phyloP scores from a whole-genome alignment of 2,329 filamentous ascomycete genomes.

The Penicillium sp. region DNA sequence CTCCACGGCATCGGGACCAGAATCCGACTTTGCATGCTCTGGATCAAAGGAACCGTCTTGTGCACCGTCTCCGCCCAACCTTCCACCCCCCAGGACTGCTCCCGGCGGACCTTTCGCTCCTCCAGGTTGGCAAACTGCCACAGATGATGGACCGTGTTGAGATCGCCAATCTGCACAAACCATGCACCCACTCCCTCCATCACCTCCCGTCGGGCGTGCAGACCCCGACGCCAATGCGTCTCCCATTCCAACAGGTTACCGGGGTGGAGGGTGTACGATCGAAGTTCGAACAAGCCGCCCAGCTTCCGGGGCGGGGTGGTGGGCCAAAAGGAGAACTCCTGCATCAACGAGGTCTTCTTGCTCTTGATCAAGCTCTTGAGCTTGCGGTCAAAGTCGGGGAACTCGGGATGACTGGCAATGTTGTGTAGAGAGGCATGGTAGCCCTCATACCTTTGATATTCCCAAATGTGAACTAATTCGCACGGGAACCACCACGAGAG shows the following conservation, averaged over 20 bases:
- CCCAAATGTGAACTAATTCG: conserved; percentile 88
- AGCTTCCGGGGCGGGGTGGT: conserved; percentile 84
- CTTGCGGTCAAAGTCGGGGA: conserved; percentile 73
- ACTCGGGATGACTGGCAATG: conserved; percentile 78
- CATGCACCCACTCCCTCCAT: conserved; percentile 98
- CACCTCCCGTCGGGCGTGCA: conserved; percentile 85
- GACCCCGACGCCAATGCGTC: conserved; percentile 89
- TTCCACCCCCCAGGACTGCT: conserved; percentile 91
- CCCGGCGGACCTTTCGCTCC: conserved; percentile 80
- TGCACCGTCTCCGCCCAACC: conserved; percentile 97
- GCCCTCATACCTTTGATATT: conserved; percentile 94
- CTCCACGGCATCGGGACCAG: conserved; percentile 95
- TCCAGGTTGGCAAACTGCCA: conserved; percentile 98
- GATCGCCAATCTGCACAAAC: conserved; percentile 96
- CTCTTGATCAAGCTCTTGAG: conserved; percentile 77
- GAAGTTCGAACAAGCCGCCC: conserved; percentile 89
- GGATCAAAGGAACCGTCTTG: conserved; percentile 95
- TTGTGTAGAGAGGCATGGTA: conserved; percentile 87
- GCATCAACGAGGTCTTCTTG: conserved; percentile 91
- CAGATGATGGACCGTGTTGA: conserved; percentile 95
- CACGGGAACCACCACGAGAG: neutral
- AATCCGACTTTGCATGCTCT: conserved; percentile 91
- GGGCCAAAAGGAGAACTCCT: conserved; percentile 99
- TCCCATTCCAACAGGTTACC: conserved; percentile 98
- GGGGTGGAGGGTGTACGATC: conserved; percentile 92